A percentile compares a stretch with the other conserved stretches of the same genome.
These are phyloP conservation scores for Eimeria acervulina DNA, from an alignment of 169 alveolate genomes.

Conservation along the genomic window DNA sequence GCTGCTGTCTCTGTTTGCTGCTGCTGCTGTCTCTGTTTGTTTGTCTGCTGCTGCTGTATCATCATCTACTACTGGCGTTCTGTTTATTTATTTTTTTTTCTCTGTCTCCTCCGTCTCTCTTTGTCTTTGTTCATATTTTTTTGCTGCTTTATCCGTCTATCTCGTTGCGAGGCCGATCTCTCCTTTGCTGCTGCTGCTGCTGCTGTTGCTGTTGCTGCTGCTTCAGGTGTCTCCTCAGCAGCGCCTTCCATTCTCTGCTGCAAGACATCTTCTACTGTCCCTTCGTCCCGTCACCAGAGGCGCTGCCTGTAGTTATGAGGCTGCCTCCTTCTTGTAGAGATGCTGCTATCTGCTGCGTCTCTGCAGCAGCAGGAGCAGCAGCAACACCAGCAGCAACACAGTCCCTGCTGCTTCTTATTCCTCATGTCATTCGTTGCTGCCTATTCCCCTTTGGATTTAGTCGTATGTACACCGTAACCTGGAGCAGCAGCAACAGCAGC, in stretches of 20 bases:
- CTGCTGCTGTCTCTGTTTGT: not conserved
- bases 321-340: conserved; percentile 8
- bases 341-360: conserved; percentile 31
- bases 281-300: not conserved
- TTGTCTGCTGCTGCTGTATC: not conserved
- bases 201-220: not conserved
- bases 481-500: too few species aligned
- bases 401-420: not conserved
- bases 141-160: not conserved
- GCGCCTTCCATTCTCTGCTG: not conserved
- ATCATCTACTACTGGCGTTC: too few species aligned
- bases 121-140: not conserved
- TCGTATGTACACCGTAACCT: conserved; percentile 15
- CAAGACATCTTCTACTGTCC: not conserved
- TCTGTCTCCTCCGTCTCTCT: too few species aligned
- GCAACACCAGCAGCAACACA: not conserved
- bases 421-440: conserved; percentile 11
- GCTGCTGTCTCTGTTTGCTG: not conserved
- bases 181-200: not conserved
- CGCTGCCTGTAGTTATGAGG: not conserved
- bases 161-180: not conserved
- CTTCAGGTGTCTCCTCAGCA: too few species aligned
- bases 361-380: conserved; percentile 35
- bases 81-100: too few species aligned
- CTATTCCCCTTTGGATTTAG: conserved; percentile 41